A percentile compares a stretch with the other conserved stretches of the same genome.
phyloP scores from a whole-genome alignment of 306 rosid genomes.

The Citrullus colocynthis region DNA sequence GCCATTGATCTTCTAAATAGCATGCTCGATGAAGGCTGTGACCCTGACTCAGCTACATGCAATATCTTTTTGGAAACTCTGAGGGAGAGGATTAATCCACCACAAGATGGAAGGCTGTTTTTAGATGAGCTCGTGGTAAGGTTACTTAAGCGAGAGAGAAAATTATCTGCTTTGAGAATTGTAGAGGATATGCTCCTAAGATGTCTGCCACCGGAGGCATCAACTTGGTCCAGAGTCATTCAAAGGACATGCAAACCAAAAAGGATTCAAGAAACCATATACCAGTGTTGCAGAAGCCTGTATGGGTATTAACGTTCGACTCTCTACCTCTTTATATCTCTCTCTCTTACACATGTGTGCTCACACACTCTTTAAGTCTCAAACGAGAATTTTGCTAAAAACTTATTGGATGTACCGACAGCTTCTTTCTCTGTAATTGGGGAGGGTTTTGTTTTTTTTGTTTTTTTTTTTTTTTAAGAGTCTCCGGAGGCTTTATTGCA shows the following conservation, averaged over 20 bases:
- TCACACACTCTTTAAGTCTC: neutral
- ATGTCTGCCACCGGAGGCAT: constrained; percentile 47
- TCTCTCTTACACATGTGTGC: neutral
- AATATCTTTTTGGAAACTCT: constrained; percentile 60
- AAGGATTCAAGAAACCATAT: constrained; percentile 34
- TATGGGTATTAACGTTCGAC: neutral
- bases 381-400: neutral
- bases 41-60: constrained; percentile 69
- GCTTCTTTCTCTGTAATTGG: neutral
- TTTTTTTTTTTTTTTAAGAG: no score
- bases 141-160: constrained; percentile 47
- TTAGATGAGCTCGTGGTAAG: constrained; percentile 76
- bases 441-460: no score
- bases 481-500: no score
- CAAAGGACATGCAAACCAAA: constrained; percentile 48
- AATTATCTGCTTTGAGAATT: constrained; percentile 40
- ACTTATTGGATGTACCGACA: neutral
- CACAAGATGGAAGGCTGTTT: constrained; percentile 78
- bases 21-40: constrained; percentile 70
- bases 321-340: neutral
- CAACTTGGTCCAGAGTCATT: constrained; percentile 68
- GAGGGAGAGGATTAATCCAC: constrained; percentile 50
- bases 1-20: constrained; percentile 57
- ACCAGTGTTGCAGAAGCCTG: constrained; percentile 51
- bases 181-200: constrained; percentile 62